Base-by-base conservation (phyloP, 805 yeast species). In the Hanseniaspora vineae region DNA sequence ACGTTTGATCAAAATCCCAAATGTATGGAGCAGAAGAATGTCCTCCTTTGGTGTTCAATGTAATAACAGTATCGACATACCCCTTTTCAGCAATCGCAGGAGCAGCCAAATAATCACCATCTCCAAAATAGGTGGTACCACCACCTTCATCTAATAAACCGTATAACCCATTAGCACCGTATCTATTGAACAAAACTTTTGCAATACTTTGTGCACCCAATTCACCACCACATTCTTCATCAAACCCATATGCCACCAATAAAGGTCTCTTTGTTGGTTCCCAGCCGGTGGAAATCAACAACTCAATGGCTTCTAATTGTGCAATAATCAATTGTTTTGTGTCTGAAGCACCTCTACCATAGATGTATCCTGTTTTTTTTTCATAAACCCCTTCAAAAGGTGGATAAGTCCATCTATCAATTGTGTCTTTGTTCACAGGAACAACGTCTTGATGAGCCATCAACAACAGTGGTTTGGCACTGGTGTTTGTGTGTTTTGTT, bases 381-480 rank as follows among this genome's bases (percentile, higher is more conserved):
- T 81, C 86, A 55, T 65, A 80, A 54, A 69, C 65, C 23, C 80
- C 81, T 29, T 66, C 54, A 49, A 76, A 79, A 9, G 88, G 87
- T 13, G 75, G 76, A 55, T 73, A 66, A 1, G 66, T 65, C 88
- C 88, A 82, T 49, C 72, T 66, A 20, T 56, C 62, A 32, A 69
- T 60, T 0, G 83, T 75, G 15, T 70, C 75, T n/a, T 59, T 56
- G 54, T 75, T 78, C 6, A 80, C 78, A 1, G 89, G 88, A 31
- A 82, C 89, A 2, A 78, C 81, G 55, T 81, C 88, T 58, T 77
- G 81, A 59, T 82, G 89, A 3, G 85, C 86, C 59, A 79, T 72
- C 49, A 81, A 65, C 59, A 82, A 55, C 13, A 78, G 51, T 5
- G 89, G 88, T 57, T 78, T 77, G 6, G 52, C 31, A 44, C 70